A percentile compares a stretch with the other conserved stretches of the same genome.
Conservation (phyloP, 208 protist genomes). For the Naegleria fowleri region DNA sequence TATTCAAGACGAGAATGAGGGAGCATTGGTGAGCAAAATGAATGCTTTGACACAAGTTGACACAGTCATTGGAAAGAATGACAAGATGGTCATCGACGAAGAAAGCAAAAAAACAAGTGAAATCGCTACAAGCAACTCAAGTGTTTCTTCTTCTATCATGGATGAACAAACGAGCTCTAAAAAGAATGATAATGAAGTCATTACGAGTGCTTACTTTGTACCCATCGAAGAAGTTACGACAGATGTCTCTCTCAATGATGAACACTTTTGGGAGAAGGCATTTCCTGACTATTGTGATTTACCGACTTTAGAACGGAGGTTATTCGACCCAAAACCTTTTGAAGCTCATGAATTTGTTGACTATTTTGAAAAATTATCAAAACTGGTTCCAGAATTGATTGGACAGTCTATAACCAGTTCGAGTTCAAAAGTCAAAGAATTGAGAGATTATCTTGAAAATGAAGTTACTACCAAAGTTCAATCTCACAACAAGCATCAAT, state of each 20-base stretch:
- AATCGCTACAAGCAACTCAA: background rate
- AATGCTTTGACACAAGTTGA: background rate
- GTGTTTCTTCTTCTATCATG: no score
- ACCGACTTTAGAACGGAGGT: background rate
- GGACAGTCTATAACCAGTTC: background rate
- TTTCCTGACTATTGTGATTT: background rate
- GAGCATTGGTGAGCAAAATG: background rate
- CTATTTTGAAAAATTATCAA: background rate
- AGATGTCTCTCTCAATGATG: background rate
- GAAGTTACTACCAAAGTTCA: background rate
- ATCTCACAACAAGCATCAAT: background rate
- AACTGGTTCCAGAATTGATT: background rate
- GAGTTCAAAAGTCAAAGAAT: background rate
- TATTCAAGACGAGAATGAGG: background rate
- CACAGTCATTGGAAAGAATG: background rate
- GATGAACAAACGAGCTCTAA: no score
- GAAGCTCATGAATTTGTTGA: background rate
- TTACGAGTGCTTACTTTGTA: background rate
- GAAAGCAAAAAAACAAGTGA: background rate
- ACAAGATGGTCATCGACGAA: background rate
- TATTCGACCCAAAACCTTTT: background rate
- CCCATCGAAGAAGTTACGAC: background rate
- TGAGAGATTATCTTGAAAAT: background rate
- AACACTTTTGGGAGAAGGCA: constrained; percentile 22
- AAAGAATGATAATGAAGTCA: background rate